Evolutionary conservation across 805 yeast genomes (phyloP), one percentile per base, ranked within the genome.

Genomic region (Starmerella ratchasimensis): DNA sequence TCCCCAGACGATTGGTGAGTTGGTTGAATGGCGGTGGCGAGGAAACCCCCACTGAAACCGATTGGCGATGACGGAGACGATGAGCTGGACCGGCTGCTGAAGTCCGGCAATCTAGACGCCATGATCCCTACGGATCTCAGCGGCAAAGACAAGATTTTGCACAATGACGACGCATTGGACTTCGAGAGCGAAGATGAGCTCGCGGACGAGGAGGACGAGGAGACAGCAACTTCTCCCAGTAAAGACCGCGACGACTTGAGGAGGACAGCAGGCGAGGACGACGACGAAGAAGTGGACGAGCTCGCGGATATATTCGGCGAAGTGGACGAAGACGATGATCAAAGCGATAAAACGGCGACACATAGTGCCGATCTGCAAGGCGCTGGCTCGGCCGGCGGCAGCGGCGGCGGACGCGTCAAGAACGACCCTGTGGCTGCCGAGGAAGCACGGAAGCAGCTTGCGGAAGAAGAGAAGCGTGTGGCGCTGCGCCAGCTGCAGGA

Each of bases 131-230:
- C 46, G 5, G 60, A 56, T 36, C 43, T 59, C 15, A 52, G 54
- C 7, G 67, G 63, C 5, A 68, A 62, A 23, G 76, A 71, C 15
- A 61, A 70, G 57, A 62, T 80, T 2, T 67, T 69, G 38, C 97
- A 86, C 57, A 86, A 90, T 1, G 94, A 73, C 5, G 88, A 86
- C 56, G 98, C 98, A 8, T 64, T 84, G 23, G 97, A 88, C 57
- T 88, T 80, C 55, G 95, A 82, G 52, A 94, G 82, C 55, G 93
- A 81, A 51, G 96, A 86, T 48, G 96, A 86, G 57, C 63, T 86
- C 34, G 96, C 96, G 0, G 96, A 86, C 18, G 95, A 86, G 32
- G 93, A 81, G 39, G 65, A 59, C 5, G 65, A 53, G n/a, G 60
- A 53, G 16, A 38, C 32, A 11, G 35, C 19, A 1, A 24, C 15